Evolutionary conservation across 2,329 filamentous ascomycete genomes (phyloP).

Genomic region (Claviceps sp.): DNA sequence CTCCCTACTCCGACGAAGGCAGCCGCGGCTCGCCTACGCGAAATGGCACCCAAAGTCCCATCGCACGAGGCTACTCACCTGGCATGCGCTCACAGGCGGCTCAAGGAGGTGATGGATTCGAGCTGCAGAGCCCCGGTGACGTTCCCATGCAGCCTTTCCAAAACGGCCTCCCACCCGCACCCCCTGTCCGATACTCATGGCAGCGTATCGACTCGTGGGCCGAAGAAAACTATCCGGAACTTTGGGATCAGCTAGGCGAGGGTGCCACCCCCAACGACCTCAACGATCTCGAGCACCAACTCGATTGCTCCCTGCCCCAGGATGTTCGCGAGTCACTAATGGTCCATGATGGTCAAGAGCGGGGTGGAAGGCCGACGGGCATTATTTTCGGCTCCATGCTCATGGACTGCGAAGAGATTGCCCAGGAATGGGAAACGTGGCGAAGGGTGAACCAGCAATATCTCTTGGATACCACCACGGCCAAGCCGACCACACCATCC

Average conservation of each 20-base stretch:
- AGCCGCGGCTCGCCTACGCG: constrained; percentile 38
- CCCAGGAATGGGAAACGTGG: constrained; percentile 97
- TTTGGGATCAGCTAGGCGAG: constrained; percentile 86
- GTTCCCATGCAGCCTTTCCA: constrained; percentile 95
- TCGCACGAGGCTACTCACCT: constrained; percentile 69
- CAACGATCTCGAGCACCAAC: constrained; percentile 90
- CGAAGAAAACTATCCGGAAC: constrained; percentile 88
- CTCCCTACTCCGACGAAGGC: constrained; percentile 64
- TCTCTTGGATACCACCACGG: constrained; percentile 46
- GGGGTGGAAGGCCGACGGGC: constrained; percentile 78
- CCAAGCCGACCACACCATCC: constrained; percentile 49
- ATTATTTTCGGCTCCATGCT: constrained; percentile 92
- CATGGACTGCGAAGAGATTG: constrained; percentile 93
- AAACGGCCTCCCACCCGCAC: constrained; percentile 79
- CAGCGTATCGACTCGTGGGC: constrained; percentile 86
- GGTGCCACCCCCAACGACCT: constrained; percentile 87
- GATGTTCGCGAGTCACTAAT: constrained; percentile 87
- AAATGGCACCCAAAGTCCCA: constrained; percentile 34
- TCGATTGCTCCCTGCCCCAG: constrained; percentile 86
- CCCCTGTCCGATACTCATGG: constrained; percentile 84
- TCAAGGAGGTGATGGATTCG: constrained; percentile 51
- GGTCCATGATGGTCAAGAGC: constrained; percentile 93
- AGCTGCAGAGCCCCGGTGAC: constrained; percentile 62
- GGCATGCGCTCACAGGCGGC: constrained; percentile 72
- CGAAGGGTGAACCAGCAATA: constrained; percentile 84